Percentiles rank a stretch among this genome's conserved stretches.
phyloP scores from a whole-genome alignment of 83 land plant species.

The Diphasiastrum complanatum region DNA sequence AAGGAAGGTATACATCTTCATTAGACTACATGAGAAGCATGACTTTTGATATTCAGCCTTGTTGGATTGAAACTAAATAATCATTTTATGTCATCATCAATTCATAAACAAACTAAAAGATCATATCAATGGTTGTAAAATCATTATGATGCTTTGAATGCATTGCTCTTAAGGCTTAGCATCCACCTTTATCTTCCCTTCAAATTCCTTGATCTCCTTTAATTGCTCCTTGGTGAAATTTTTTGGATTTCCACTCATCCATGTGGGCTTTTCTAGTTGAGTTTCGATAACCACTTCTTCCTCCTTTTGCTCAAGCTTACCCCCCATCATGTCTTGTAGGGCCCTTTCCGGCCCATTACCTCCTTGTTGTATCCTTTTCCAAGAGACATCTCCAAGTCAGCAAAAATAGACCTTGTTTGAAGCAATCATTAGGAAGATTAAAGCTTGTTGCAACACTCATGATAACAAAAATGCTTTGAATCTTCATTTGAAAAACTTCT shows the following conservation, averaged over 20 bases:
- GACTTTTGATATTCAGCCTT: too few species aligned
- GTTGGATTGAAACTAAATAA: too few species aligned
- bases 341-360: slow-evolving; percentile 30
- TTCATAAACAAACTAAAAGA: neutral
- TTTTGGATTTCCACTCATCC: slow-evolving; percentile 40
- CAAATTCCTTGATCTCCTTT: slow-evolving; percentile 33
- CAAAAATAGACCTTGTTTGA: too few species aligned
- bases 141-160: too few species aligned
- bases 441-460: too few species aligned
- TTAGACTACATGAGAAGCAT: too few species aligned
- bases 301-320: slow-evolving; percentile 31
- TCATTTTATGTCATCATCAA: neutral
- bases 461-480: too few species aligned
- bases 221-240: slow-evolving; percentile 35
- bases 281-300: slow-evolving; percentile 25
- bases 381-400: neutral
- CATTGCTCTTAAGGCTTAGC: neutral
- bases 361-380: slow-evolving; percentile 18
- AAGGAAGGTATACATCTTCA: too few species aligned
- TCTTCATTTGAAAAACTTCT: too few species aligned
- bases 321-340: slow-evolving; percentile 36
- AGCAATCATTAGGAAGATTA: too few species aligned
- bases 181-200: slow-evolving; percentile 25
- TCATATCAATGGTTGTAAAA: too few species aligned
- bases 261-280: slow-evolving; percentile 21